Evolutionary conservation across 768 basidiomycete genomes (phyloP).

Genomic region (Flagelloscypha sp.): DNA sequence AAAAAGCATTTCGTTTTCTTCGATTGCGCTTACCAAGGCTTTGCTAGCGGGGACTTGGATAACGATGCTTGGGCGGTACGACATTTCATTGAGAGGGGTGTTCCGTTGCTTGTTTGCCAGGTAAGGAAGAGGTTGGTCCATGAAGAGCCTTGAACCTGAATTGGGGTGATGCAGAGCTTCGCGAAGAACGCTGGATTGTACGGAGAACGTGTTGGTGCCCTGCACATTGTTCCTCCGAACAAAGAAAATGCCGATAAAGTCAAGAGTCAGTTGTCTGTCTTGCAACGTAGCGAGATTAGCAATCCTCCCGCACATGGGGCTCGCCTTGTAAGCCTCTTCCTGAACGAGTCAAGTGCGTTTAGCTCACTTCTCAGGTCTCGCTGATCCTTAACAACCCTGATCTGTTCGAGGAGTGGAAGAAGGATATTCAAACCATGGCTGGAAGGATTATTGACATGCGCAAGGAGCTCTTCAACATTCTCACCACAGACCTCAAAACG

Average conservation of each 20-base stretch:
- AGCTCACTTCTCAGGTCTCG: conserved; percentile 41
- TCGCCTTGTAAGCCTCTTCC: conserved; percentile 55
- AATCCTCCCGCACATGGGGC: conserved; percentile 92
- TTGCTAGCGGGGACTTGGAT: conserved; percentile 88
- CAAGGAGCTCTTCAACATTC: conserved; percentile 58
- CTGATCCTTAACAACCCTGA: conserved; percentile 69
- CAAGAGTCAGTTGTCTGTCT: conserved; percentile 82
- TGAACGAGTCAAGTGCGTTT: not conserved
- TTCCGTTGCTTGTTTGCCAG: conserved; percentile 84
- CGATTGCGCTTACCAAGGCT: conserved; percentile 96
- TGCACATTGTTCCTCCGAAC: conserved; percentile 67
- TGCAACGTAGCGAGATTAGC: conserved; percentile 91
- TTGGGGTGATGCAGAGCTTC: conserved; percentile 58
- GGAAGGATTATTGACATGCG: conserved; percentile 91
- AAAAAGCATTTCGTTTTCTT: conserved; percentile 87
- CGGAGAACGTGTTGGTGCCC: conserved; percentile 89
- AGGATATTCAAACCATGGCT: conserved; percentile 89
- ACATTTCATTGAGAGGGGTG: conserved; percentile 68
- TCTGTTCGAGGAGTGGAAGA: conserved; percentile 84
- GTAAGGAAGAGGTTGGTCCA: conserved; percentile 29
- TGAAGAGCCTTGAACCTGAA: conserved; percentile 1
- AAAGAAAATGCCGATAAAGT: conserved; percentile 64
- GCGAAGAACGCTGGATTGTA: conserved; percentile 97
- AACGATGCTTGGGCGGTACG: conserved; percentile 89
- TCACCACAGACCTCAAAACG: conserved; percentile 74